Evolutionary conservation across 306 rosid genomes (phyloP).

Genomic region (Sphenostylis stenocarpa): DNA sequence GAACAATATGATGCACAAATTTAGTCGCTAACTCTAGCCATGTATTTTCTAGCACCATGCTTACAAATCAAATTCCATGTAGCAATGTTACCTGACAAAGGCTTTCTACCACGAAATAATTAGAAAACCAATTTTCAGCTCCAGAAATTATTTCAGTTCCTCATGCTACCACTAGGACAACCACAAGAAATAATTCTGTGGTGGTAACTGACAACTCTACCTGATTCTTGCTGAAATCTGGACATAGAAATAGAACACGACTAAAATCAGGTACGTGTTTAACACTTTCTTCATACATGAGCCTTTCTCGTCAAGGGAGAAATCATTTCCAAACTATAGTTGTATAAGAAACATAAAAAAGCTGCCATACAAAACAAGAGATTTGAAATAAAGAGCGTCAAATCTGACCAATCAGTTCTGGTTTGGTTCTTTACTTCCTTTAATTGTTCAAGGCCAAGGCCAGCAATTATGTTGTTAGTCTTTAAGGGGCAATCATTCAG

Average conservation of each 20-base stretch:
- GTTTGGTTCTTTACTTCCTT: neutral
- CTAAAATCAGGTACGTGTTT: neutral
- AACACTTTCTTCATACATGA: neutral
- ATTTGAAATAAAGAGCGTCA: constrained; percentile 24
- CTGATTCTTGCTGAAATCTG: neutral
- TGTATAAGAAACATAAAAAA: constrained; percentile 12
- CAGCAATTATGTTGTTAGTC: neutral
- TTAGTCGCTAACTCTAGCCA: constrained; percentile 4
- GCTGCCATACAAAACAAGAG: constrained; percentile 8
- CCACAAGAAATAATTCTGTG: neutral
- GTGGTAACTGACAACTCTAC: neutral
- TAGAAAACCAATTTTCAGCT: constrained; percentile 15
- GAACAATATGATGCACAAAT: constrained; percentile 3
- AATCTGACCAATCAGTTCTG: constrained; percentile 10
- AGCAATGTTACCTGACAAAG: constrained; percentile 5
- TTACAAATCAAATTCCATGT: neutral
- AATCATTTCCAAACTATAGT: constrained; percentile 7
- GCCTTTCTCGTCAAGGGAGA: constrained; percentile 1
- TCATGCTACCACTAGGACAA: neutral
- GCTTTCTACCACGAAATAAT: neutral
- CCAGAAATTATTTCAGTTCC: constrained; percentile 10
- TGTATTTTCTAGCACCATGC: neutral
- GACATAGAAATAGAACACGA: neutral
- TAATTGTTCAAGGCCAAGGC: neutral
- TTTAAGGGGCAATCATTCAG: neutral